A percentile compares a stretch with the other conserved stretches of the same genome.
phyloP scores from a whole-genome alignment of 1,139 yeast species.

The Geotrichum candidum region DNA sequence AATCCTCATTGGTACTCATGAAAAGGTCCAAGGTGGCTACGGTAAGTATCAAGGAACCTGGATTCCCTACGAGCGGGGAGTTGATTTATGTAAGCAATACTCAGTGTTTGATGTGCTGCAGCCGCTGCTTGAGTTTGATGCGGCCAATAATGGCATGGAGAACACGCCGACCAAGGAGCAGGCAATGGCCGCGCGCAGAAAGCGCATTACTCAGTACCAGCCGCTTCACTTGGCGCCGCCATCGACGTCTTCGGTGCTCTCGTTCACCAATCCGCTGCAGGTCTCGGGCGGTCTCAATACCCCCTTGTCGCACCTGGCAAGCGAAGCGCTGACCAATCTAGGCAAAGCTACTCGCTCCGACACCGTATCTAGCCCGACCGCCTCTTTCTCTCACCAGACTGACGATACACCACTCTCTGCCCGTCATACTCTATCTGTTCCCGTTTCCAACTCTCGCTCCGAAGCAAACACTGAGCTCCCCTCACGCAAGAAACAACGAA shows the following conservation, averaged over 20 bases:
- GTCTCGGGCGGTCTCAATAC: constrained; percentile 14
- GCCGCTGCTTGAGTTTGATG: constrained; percentile 59
- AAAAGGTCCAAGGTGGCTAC: constrained; percentile 92
- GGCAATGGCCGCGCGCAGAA: constrained; percentile 39
- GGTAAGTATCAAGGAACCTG: constrained; percentile 96
- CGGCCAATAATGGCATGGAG: constrained; percentile 46
- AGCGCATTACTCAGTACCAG: constrained; percentile 24
- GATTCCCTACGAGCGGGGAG: constrained; percentile 62
- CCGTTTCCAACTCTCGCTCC: constrained; percentile 5
- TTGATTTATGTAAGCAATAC: constrained; percentile 54
- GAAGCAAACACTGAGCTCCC: constrained; percentile 1
- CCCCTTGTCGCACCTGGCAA: constrained; percentile 14
- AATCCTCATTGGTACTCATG: constrained; percentile 79
- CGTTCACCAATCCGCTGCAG: constrained; percentile 14
- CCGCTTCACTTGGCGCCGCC: constrained; percentile 17
- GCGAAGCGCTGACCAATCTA: constrained; percentile 13
- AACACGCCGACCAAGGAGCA: constrained; percentile 58
- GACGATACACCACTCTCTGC: constrained; percentile 4
- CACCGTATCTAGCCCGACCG: neutral
- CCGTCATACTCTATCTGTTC: constrained; percentile 3
- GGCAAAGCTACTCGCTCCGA: constrained; percentile 7
- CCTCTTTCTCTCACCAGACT: neutral
- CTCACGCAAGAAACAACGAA: constrained; percentile 4
- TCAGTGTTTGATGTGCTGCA: constrained; percentile 55
- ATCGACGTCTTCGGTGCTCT: constrained; percentile 13